Conservation (phyloP, 768 basidiomycete species). For the Pisolithus microcarpus region DNA sequence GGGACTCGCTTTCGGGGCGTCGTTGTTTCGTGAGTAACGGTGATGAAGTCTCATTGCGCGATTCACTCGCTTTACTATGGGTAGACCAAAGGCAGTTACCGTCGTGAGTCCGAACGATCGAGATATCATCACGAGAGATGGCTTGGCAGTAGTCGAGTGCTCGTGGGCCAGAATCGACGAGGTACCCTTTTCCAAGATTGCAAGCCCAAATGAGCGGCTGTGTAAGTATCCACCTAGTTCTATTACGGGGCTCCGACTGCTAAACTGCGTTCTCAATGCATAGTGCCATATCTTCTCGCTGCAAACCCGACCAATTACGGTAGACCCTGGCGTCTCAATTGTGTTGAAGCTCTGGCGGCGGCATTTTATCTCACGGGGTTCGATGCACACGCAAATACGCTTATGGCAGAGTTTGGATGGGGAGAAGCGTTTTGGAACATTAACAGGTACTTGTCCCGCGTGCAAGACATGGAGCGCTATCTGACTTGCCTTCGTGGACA, state of each 20-base stretch:
- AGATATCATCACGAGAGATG: conserved; percentile 63
- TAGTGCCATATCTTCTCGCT: conserved; percentile 92
- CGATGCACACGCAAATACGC: conserved; percentile 65
- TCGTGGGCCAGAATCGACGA: conserved; percentile 96
- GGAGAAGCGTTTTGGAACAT: conserved; percentile 82
- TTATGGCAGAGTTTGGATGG: conserved; percentile 86
- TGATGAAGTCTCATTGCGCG: neutral
- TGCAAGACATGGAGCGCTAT: neutral
- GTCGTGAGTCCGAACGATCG: conserved; percentile 78
- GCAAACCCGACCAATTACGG: conserved; percentile 98
- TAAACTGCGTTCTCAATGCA: neutral
- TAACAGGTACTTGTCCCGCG: conserved; percentile 48
- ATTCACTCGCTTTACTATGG: neutral
- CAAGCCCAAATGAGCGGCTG: conserved; percentile 86
- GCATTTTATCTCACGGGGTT: conserved; percentile 93
- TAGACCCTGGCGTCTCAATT: conserved; percentile 93
- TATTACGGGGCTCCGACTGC: neutral
- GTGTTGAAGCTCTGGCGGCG: conserved; percentile 90
- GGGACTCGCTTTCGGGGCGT: conserved; percentile 86
- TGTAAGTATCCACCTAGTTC: conserved; percentile 41
- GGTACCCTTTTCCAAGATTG: conserved; percentile 90
- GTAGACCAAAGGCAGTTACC: conserved; percentile 76
- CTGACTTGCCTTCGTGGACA: neutral
- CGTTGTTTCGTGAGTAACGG: conserved; percentile 76
- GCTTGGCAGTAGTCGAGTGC: conserved; percentile 96